Evolutionary conservation across 129 eudicot genomes (phyloP), one percentile per base, ranked within the genome.

Genomic region (Tagetes erecta): DNA sequence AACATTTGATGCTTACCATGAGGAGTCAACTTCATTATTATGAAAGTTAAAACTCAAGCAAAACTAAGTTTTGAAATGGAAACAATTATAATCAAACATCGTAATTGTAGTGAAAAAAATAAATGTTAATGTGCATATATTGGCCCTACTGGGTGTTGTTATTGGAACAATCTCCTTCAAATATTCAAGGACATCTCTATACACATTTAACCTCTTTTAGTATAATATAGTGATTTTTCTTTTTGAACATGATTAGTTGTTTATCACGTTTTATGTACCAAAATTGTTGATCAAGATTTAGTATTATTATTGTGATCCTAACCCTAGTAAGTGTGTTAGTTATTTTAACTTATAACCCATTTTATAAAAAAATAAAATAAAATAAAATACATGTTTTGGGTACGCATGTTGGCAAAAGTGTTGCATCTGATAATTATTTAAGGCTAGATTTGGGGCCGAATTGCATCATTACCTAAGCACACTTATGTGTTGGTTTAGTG

Each of bases 401-500:
- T 56, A 69, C 7, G 70, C 45, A 71, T 78, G 82, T 70, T 41
- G 82, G 46, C 71, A 39, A 78, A 78, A 71, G 77, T 71, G 33
- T 71, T 70, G 72, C 67, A 63, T 70, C 60, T 71, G 72, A 70
- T 78, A 72, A 78, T 71, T 63, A n/a, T 71, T 78, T 70, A 78
- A 47, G 72, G 77, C 67, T 31, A 39, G 45, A 70, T 78, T 62
- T 62, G 72, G 75, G 82, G 66, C 66, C 72, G 50, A 70, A 42
- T 71, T 39, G 72, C 82, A 71, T 71, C 72, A 78, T 71, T 78
- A 78, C 77, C 82, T 70, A 79, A 66, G 78, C 78, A 79, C 77
- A 71, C 77, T 78, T 71, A 71, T 78, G 77, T 77, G 47, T 53
- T 64, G 82, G 73, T 72, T 79, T 79, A 78, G 82, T 79, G 68